A percentile compares a stretch with the other conserved stretches of the same genome.
Conservation (phyloP, 2,329 filamentous ascomycete species). For the Exophiala mesophila region DNA sequence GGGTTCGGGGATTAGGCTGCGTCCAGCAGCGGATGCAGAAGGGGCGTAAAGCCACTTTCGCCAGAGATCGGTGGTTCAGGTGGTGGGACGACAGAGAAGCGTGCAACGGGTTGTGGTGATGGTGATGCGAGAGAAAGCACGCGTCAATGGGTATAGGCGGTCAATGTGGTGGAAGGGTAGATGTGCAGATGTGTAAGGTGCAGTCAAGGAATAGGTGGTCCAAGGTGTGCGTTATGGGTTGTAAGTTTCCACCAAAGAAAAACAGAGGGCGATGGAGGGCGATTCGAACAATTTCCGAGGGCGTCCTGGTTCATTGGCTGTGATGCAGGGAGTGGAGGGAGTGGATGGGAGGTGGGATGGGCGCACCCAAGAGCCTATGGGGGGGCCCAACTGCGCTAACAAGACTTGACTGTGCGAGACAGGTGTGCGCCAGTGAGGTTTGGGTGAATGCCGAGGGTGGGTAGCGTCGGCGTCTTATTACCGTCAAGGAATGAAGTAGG, state of each 20-base stretch:
- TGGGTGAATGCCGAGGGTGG: too few species aligned
- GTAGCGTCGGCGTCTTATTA: too few species aligned
- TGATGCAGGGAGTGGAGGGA: not conserved
- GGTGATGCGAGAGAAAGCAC: too few species aligned
- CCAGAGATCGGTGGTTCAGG: not conserved
- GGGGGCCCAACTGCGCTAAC: constrained; percentile 13
- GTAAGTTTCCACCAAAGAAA: too few species aligned
- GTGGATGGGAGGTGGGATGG: not conserved
- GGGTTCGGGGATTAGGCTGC: constrained; percentile 15
- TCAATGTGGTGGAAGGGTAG: not conserved
- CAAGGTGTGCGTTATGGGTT: not conserved
- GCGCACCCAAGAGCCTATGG: constrained; percentile 2
- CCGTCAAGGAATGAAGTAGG: too few species aligned
- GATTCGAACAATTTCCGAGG: constrained; percentile 15
- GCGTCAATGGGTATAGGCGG: not conserved
- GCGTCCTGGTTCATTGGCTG: not conserved
- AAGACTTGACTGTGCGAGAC: not conserved
- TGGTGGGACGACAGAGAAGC: not conserved
- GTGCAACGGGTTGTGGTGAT: too few species aligned
- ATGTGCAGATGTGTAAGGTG: not conserved
- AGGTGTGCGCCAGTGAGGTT: not conserved
- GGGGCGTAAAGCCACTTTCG: constrained; percentile 23
- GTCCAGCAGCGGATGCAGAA: constrained; percentile 25
- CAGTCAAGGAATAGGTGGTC: not conserved
- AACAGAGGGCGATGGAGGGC: constrained; percentile 2